Base-by-base conservation (phyloP, 1,139 yeast genomes). In the Trichomonascaceae sp. region DNA sequence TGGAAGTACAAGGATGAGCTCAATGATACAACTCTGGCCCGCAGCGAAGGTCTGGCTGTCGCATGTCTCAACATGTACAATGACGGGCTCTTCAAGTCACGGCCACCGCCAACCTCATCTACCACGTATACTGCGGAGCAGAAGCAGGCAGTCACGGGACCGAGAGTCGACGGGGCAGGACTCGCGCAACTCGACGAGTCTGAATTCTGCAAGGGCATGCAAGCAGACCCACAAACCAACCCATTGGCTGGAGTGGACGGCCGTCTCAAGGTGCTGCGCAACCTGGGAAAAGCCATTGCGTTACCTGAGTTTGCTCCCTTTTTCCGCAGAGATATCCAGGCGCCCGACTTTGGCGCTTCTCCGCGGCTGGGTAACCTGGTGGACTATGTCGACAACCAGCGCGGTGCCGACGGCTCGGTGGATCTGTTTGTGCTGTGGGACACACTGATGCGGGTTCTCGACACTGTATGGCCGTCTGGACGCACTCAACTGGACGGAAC, bases 21-120 rank as follows among this genome's bases (percentile, higher is more conserved):
- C 1, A 48, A 59, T 3, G 20, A 26, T 9, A 48, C 51, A 16
- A 54, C 49, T 3, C 46, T 51, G 17, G 51, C 51, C 37, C 61
- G 78, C 47, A 67, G 74, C 14, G 79, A 73, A 52, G 79, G 79
- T 3, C 56, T 71, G 35, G 78, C 77, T 3, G 65, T 72, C 28
- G 77, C 75, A 0, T 63, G 72, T 16, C 58, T 66, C 36, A 61
- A 71, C 42, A 60, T 72, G 68, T 73, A 71, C 47, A 52, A 51
- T n/a, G 43, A 51, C 6, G 78, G 78, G 1, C 43, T 43, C 14
- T 62, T 72, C 32, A 64, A 75, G 15, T 41, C 47, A 9, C 51
- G 52, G 33, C 36, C 48, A 1, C n/a, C n/a, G n/a, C n/a, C n/a
- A n/a, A n/a, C n/a, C n/a, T n/a, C n/a, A n/a, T n/a, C n/a, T n/a